phyloP scores from a whole-genome alignment of 2,329 filamentous ascomycete species.

The Basipetospora chlamydospora region DNA sequence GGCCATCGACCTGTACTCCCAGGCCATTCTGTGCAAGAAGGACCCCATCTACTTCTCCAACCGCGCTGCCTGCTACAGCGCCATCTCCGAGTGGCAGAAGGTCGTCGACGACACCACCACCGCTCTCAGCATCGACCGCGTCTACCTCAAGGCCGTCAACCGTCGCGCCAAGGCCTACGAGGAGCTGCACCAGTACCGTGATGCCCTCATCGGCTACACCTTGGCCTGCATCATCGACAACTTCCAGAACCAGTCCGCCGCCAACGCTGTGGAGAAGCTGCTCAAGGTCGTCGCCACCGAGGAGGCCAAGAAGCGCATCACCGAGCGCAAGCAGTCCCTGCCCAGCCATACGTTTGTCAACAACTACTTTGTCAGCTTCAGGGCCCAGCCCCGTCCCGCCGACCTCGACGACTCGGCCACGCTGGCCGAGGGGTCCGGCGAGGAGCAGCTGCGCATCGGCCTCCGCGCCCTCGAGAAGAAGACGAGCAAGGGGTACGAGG shows the following conservation, averaged over 20 bases:
- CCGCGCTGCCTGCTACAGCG: conserved; percentile 93
- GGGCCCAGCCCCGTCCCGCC: conserved; percentile 60
- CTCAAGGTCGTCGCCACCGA: conserved; percentile 94
- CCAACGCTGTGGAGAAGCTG: conserved; percentile 78
- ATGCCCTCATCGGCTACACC: conserved; percentile 92
- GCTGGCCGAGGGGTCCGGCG: conserved; percentile 61
- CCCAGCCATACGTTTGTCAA: conserved; percentile 94
- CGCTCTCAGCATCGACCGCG: conserved; percentile 80
- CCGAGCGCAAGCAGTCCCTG: conserved; percentile 72
- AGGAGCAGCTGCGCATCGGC: conserved; percentile 74
- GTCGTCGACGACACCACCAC: conserved; percentile 95
- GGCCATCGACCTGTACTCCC: conserved; percentile 88
- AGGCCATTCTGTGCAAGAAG: conserved; percentile 91
- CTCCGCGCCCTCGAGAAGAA: conserved; percentile 68
- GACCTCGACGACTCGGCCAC: conserved; percentile 75
- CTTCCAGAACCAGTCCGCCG: conserved; percentile 83
- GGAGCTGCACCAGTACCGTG: conserved; percentile 78
- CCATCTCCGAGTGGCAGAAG: conserved; percentile 83
- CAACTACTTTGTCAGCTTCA: conserved; percentile 98
- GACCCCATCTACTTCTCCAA: conserved; percentile 99
- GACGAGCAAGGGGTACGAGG: conserved; percentile 82
- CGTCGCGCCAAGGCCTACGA: conserved; percentile 94
- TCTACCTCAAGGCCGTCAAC: conserved; percentile 97
- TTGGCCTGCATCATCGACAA: conserved; percentile 98
- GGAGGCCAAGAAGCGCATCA: conserved; percentile 81